These are phyloP conservation scores for Tulasnella sp. DNA, from an alignment of 768 basidiomycete species.

Conservation along the genomic window DNA sequence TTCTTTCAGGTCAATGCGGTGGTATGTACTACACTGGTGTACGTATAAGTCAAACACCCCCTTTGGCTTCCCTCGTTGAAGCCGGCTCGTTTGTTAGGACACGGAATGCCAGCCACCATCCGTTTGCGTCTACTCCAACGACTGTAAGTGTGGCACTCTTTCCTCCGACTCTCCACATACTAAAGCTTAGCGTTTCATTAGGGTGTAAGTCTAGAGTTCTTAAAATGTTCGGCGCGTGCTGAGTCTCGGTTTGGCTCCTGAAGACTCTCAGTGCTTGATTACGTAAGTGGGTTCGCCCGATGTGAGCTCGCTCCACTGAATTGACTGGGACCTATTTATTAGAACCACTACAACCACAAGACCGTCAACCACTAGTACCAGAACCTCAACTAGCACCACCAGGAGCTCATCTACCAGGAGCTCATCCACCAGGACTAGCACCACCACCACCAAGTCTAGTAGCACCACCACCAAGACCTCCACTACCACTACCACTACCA, in stretches of 20 bases:
- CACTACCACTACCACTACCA: neutral
- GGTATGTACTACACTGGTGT: slow-evolving; percentile 47
- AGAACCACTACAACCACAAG: slow-evolving; percentile 42
- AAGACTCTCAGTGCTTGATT: slow-evolving; percentile 28
- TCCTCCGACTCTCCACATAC: neutral
- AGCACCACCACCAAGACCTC: neutral
- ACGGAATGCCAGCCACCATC: slow-evolving; percentile 54
- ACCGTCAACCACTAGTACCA: slow-evolving; percentile 41
- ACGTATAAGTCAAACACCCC: neutral
- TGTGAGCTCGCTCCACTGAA: slow-evolving; percentile 42
- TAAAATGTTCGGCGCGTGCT: neutral
- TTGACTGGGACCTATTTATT: neutral
- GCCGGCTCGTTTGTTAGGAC: slow-evolving; percentile 27
- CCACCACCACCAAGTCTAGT: neutral
- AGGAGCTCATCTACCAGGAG: slow-evolving; percentile 13
- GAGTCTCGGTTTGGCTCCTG: neutral
- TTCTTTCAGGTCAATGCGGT: slow-evolving; percentile 8
- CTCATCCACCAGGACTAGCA: too few relatives aligned
- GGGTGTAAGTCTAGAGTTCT: neutral
- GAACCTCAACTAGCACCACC: slow-evolving; percentile 38
- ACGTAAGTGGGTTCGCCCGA: slow-evolving; percentile 37
- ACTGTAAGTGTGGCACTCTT: slow-evolving; percentile 41
- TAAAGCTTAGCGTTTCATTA: neutral
- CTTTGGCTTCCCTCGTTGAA: neutral
- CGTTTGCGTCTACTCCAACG: slow-evolving; percentile 50